These are phyloP conservation scores for Fusarium temperatum DNA, from an alignment of 2,329 filamentous ascomycete species.

Conservation along the genomic window DNA sequence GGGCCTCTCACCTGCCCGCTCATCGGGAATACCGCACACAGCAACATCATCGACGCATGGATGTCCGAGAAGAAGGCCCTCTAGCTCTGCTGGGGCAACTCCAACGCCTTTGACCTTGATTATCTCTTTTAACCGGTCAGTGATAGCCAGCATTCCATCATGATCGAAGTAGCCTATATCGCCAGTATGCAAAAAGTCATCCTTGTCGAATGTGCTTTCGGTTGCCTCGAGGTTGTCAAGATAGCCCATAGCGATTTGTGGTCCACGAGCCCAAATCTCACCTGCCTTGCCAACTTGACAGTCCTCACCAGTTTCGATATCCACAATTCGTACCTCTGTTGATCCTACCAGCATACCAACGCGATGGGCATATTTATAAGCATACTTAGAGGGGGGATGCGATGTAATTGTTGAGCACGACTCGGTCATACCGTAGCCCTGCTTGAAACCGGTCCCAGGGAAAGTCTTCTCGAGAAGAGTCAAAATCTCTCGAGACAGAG, in stretches of 20 bases:
- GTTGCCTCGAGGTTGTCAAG: not conserved
- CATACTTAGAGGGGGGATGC: constrained; percentile 75
- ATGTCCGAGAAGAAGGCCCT: not conserved
- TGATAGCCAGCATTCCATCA: not conserved
- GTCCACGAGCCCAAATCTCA: not conserved
- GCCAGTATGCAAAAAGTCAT: not conserved
- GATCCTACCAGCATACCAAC: constrained; percentile 51
- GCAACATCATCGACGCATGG: not conserved
- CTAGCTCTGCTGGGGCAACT: constrained; percentile 7
- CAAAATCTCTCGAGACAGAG: constrained; percentile 16
- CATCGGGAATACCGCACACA: not conserved
- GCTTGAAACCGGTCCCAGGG: constrained; percentile 25
- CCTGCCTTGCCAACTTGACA: constrained; percentile 69
- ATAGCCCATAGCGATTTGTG: constrained; percentile 6
- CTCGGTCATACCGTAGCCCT: constrained; percentile 88
- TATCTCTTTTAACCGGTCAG: constrained; percentile 7
- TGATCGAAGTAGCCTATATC: not conserved
- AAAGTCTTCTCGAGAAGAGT: constrained; percentile 14
- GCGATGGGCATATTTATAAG: constrained; percentile 9
- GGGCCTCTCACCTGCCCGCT: not conserved
- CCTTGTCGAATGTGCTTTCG: not conserved
- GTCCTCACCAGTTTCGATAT: constrained; percentile 64
- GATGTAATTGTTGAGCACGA: constrained; percentile 78
- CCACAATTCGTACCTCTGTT: constrained; percentile 77
- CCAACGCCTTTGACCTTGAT: constrained; percentile 13